phyloP scores from a whole-genome alignment of 441 rosid species.

The Metrosideros polymorpha region DNA sequence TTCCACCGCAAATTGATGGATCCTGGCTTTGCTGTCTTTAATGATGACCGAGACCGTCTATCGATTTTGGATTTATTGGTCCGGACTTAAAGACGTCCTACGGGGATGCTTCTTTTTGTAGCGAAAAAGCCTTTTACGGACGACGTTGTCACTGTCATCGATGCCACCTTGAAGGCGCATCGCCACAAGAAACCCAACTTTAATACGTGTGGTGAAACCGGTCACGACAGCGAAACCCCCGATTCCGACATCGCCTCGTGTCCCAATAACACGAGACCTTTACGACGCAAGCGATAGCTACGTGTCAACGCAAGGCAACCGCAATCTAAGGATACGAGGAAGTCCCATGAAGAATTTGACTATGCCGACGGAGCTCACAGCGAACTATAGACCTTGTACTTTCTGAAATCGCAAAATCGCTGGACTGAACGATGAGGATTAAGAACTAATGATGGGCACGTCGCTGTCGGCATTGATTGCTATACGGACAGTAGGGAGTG shows the following conservation, averaged over 20 bases:
- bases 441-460: not conserved
- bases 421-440: not conserved
- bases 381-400: not conserved
- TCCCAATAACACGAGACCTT: not conserved
- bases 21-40: not conserved
- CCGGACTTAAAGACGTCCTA: not conserved
- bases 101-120: not conserved
- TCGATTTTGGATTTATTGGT: not conserved
- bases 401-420: not conserved
- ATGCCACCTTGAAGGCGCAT: not conserved
- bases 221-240: not conserved
- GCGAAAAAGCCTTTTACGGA: not conserved
- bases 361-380: not conserved
- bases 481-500: not conserved
- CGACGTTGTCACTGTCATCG: not conserved
- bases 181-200: not conserved
- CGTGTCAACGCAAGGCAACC: not conserved
- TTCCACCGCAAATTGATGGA: not conserved
- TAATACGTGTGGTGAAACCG: not conserved
- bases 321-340: not conserved
- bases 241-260: not conserved
- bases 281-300: not conserved
- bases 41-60: not conserved
- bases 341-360: rapidly evolving
- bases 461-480: not conserved